Evolutionary conservation across 2,329 filamentous ascomycete species (phyloP).

Genomic region (Chrysosphaeria jannelii): DNA sequence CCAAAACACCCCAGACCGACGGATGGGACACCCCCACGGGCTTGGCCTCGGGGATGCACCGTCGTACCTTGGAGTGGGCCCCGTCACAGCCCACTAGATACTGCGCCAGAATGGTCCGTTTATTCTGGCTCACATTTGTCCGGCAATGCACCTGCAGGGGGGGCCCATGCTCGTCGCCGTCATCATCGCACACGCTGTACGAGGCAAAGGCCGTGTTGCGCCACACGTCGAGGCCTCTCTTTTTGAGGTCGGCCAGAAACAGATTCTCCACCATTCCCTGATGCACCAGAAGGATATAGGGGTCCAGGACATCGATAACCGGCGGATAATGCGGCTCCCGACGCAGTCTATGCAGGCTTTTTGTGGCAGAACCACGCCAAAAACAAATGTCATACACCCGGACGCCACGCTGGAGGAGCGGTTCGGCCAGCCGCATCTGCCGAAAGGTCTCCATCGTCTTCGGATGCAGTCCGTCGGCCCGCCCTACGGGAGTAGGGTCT

Average conservation of each 20-base stretch:
- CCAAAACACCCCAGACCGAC: conserved; percentile 37
- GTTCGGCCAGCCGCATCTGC: conserved; percentile 42
- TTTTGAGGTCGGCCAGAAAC: conserved; percentile 36
- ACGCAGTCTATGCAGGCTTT: conserved; percentile 13
- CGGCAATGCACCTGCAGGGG: conserved; percentile 20
- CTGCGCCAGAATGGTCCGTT: conserved; percentile 16
- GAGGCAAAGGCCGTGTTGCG: conserved; percentile 33
- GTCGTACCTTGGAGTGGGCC: conserved; percentile 38
- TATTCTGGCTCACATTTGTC: conserved; percentile 19
- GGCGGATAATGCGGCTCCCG: conserved; percentile 31
- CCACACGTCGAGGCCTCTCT: conserved; percentile 29
- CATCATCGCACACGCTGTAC: conserved; percentile 16
- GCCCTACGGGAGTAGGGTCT: conserved; percentile 11
- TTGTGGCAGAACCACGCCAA: conserved; percentile 30
- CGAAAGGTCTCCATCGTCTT: conserved; percentile 53
- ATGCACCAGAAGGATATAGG: conserved; percentile 29
- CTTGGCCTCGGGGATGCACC: conserved; percentile 18
- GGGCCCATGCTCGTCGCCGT: conserved; percentile 13
- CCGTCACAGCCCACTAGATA: conserved; percentile 49
- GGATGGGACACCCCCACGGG: conserved; percentile 5
- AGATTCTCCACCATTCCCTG: conserved; percentile 48
- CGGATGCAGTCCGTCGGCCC: conserved; percentile 43
- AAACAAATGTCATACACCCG: conserved; percentile 47
- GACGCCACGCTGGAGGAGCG: conserved; percentile 32
- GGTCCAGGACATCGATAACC: conserved; percentile 18